A percentile compares a stretch with the other conserved stretches of the same genome.
Conservation (phyloP, 1,284 basidiomycete genomes). For the Irpex sp. region DNA sequence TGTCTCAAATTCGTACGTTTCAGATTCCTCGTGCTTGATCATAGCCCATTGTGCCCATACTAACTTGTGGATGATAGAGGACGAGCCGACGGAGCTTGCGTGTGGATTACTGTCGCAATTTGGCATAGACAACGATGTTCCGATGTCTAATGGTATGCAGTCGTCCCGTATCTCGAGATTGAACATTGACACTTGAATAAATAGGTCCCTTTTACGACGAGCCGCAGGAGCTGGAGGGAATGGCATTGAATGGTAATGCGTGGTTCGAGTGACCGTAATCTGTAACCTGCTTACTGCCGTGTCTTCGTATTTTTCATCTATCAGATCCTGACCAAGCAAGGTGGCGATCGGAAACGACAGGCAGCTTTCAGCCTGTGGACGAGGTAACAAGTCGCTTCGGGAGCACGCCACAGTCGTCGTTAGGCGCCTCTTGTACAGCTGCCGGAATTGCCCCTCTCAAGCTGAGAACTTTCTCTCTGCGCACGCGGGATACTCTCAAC, state of each 20-base stretch:
- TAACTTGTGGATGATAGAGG: background rate
- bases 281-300: background rate
- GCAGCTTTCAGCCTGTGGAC: background rate
- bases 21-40: too few relatives aligned
- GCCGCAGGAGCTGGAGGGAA: background rate
- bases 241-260: background rate
- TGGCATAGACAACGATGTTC: background rate
- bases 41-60: background rate
- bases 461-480: background rate
- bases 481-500: background rate
- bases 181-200: background rate
- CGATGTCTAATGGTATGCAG: background rate
- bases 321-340: background rate
- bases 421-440: background rate
- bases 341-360: background rate
- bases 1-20: background rate
- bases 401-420: background rate
- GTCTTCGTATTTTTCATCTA: background rate
- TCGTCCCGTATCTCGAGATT: background rate
- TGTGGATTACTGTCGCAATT: background rate
- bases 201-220: background rate
- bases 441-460: background rate
- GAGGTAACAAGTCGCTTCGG: too few relatives aligned
- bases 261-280: background rate
- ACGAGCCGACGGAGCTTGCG: background rate